Evolutionary conservation across 176 grass and related monocot genomes (phyloP).

Genomic region (Coix lacrymajobi): DNA sequence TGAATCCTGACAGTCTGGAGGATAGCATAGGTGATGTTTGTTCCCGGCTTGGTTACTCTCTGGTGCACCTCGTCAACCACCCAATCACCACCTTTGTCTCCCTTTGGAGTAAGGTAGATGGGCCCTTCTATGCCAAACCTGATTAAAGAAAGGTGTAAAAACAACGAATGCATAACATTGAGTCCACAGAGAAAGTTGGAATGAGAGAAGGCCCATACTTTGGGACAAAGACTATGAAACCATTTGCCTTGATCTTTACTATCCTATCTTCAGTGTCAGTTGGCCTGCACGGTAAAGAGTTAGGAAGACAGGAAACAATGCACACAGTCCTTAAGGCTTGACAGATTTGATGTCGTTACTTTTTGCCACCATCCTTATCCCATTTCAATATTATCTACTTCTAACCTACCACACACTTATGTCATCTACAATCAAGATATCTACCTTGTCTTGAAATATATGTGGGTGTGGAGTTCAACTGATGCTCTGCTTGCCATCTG

Average conservation of each 20-base stretch:
- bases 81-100: slow-evolving; percentile 82
- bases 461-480: slow-evolving; percentile 89
- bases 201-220: slow-evolving; percentile 61
- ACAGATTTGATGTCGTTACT: slow-evolving; percentile 12
- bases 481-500: slow-evolving; percentile 98
- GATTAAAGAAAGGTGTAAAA: not conserved
- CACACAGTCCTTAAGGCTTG: not conserved
- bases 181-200: not conserved
- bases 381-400: not conserved
- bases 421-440: not conserved
- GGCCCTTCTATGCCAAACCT: slow-evolving; percentile 98
- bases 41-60: slow-evolving; percentile 63
- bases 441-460: slow-evolving; percentile 98
- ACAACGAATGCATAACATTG: not conserved
- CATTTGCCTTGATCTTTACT: slow-evolving; percentile 96
- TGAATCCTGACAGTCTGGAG: slow-evolving; percentile 82
- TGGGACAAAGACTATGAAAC: slow-evolving; percentile 96
- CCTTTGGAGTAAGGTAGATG: slow-evolving; percentile 73
- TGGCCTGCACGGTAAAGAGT: slow-evolving; percentile 51
- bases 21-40: slow-evolving; percentile 54
- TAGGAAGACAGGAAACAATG: slow-evolving; percentile 15
- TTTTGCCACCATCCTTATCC: not conserved
- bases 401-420: slow-evolving; percentile 1
- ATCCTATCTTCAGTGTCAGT: slow-evolving; percentile 91
- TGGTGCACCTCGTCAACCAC: slow-evolving; percentile 90